Base-by-base conservation (phyloP, 768 basidiomycete species). In the Kwoniella sp. region DNA sequence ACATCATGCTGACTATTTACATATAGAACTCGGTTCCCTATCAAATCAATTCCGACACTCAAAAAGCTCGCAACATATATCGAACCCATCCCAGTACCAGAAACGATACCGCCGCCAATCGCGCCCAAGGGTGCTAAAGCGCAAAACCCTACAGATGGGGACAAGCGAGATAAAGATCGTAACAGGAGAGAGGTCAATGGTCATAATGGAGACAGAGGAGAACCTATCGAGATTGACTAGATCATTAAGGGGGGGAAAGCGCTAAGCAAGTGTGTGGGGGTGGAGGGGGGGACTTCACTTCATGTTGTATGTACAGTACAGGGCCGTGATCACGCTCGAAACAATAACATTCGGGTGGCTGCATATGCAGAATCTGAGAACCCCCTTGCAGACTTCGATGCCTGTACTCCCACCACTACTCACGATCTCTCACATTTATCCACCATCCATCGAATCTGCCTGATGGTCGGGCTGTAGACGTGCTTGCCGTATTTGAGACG, bases 21-120 rank as follows among this genome's bases (percentile, higher is more conserved):
- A 24, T 15, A 58, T 78, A 94, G 91, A 70, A 94, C 93, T 25
- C 93, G 93, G 78, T 97, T 97, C 83, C 93, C 93, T 3, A 88
- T 93, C 79, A 92, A 94, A 77, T 91, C 91, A 1, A 85, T 95
- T 9, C 88, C 72, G 1, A 62, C 58, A 4, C 72, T 77, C 44
- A 71, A 71, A 61, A 60, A 68, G 1, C 61, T 73, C 17, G 71
- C 69, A 1, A 60, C 65, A 12, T 58, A 71, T 58, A 64, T 77
- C 47, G 27, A 68, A 52, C 67, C 68, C 5, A 70, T 76, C 24
- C 66, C 71, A 3, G 54, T 76, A 17, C 74, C 74, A 1, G 56
- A 73, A 33, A 76, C 72, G 12, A 65, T 73, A 36, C 63, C 66
- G 55, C 69, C 73, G 1, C 47, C 62, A 2, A 24, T 55, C 30